These are phyloP conservation scores for Berkeleyomyces basicola DNA, from an alignment of 2,329 filamentous ascomycete genomes.

Conservation along the genomic window DNA sequence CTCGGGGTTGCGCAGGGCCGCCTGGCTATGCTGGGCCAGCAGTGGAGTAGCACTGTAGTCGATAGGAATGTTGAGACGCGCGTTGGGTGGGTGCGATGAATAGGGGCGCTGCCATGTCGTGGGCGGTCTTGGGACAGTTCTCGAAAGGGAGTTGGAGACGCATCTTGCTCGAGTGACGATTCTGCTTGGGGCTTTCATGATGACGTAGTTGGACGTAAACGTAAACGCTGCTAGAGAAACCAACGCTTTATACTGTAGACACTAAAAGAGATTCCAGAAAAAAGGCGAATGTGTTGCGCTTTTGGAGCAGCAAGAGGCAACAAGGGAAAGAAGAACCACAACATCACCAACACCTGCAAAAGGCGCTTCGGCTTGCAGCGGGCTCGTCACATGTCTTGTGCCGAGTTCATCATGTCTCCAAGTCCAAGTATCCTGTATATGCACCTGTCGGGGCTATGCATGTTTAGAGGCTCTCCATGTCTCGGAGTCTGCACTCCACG, in stretches of 20 bases:
- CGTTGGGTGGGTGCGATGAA: slow-evolving; percentile 41
- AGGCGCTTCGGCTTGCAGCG: slow-evolving; percentile 7
- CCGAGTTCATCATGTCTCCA: slow-evolving; percentile 4
- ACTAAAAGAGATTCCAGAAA: background rate
- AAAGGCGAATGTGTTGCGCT: background rate
- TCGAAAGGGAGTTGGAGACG: background rate
- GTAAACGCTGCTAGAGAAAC: background rate
- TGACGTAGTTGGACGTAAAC: background rate
- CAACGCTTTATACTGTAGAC: background rate
- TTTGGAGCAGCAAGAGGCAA: background rate
- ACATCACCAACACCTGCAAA: background rate
- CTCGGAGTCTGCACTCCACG: background rate
- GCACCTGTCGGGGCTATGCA: background rate
- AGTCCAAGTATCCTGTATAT: background rate
- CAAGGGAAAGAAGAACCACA: background rate
- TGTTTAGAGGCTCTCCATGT: background rate
- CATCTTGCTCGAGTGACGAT: background rate
- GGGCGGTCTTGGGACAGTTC: background rate
- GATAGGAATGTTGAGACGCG: slow-evolving; percentile 64
- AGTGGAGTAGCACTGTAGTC: slow-evolving; percentile 74
- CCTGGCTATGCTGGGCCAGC: slow-evolving; percentile 61
- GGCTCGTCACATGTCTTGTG: slow-evolving; percentile 8
- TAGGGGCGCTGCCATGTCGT: slow-evolving; percentile 21
- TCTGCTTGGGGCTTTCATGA: background rate
- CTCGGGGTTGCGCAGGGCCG: slow-evolving; percentile 54